Conservation (phyloP, 1,284 basidiomycete species). For the Leccinum huronense region DNA sequence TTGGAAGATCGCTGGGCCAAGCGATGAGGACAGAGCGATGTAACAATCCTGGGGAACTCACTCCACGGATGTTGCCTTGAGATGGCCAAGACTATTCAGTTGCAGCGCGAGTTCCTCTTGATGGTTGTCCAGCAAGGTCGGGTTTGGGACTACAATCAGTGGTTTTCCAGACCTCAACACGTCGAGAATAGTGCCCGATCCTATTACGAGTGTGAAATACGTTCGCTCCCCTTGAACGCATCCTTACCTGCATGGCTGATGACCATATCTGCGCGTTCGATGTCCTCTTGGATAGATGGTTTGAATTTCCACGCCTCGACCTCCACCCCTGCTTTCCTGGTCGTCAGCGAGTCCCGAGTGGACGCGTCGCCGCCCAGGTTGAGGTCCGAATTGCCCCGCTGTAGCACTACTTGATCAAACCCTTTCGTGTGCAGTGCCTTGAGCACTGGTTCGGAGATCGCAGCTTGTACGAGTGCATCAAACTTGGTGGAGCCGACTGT, state of each 20-base stretch:
- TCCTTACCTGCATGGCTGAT: constrained; percentile 89
- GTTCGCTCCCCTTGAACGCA: not conserved
- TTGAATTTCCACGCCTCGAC: constrained; percentile 75
- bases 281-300: constrained; percentile 63
- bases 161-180: constrained; percentile 73
- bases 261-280: constrained; percentile 69
- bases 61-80: constrained; percentile 60
- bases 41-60: constrained; percentile 39
- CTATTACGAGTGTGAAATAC: constrained; percentile 42
- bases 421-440: constrained; percentile 52
- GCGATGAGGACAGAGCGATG: constrained; percentile 15
- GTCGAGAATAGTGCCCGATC: constrained; percentile 92
- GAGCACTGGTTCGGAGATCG: constrained; percentile 59
- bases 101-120: constrained; percentile 86
- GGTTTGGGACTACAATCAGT: constrained; percentile 88
- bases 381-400: constrained; percentile 66
- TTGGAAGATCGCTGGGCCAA: constrained; percentile 49
- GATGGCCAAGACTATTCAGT: constrained; percentile 60
- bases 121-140: constrained; percentile 88
- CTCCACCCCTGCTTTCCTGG: constrained; percentile 43
- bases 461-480: constrained; percentile 66
- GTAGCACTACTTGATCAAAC: constrained; percentile 62
- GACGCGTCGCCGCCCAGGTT: constrained; percentile 4
- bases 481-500: constrained; percentile 93
- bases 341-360: constrained; percentile 27